Base-by-base conservation (phyloP, 2,329 filamentous ascomycete species). In the Myotisia sp. region DNA sequence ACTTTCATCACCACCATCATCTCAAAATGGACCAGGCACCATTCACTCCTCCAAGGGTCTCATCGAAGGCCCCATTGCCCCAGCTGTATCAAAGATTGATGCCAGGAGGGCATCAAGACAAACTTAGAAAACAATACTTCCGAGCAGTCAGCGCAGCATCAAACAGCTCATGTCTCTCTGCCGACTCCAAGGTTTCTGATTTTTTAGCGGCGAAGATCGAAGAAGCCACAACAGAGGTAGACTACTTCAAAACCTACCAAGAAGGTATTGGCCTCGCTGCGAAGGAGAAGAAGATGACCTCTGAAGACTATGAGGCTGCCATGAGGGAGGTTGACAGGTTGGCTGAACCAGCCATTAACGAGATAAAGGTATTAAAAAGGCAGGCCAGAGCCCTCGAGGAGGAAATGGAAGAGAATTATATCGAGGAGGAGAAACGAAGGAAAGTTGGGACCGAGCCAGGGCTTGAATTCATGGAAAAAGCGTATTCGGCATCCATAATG, bases 281-380 rank as follows among this genome's bases (percentile, higher is more conserved):
- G 7, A 3, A 4, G 17, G 10, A 19, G 13, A 7, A 13, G 6
- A 30, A 19, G 10, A 16, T 19, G 3, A 9, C 28, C 9, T 16
- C 13, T 5, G 14, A 19, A 19, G 16, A 19, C 6, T 30, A 30
- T 6, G 10, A n/a, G 5, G 3, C 8, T n/a, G 17, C 19, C n/a
- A 16, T 21, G 7, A 12, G 7, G 12, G 1, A 12, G 3, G 5
- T 20, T 4, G 17, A 21, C 14, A 7, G 21, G 9, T 9, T 19
- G 10, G 19, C 19, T 10, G 10, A 5, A 6, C 9, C 28, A 8
- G 9, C 8, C 3, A 13, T 30, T 13, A 2, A 16, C 8, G 16
- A 30, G 8, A 29, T 38, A 13, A 24, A 21, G 6, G 36, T 34
- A 14, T 12, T 38, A 8, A 34, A 38, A 28, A 31, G 30, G 26